These are phyloP conservation scores for Chalara sp. DNA, from an alignment of 2,329 filamentous ascomycete species.

Conservation along the genomic window DNA sequence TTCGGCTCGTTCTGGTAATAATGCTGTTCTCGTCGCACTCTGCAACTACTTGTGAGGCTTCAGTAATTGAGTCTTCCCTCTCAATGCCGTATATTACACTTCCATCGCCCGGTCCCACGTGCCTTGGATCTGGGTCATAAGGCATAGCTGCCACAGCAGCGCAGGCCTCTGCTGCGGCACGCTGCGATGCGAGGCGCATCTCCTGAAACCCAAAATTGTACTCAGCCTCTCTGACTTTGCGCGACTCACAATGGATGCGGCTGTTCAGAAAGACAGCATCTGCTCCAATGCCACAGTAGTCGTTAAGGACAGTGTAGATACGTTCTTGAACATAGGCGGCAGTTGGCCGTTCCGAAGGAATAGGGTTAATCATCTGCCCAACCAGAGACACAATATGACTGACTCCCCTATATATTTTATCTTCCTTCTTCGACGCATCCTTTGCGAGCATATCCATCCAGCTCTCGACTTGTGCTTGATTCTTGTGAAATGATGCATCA, in stretches of 20 bases:
- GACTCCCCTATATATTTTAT: constrained; percentile 43
- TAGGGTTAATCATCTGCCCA: constrained; percentile 45
- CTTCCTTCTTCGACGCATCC: constrained; percentile 43
- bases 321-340: constrained; percentile 45
- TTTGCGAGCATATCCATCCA: constrained; percentile 60
- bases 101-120: constrained; percentile 11
- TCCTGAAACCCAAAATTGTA: constrained; percentile 23
- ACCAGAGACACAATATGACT: constrained; percentile 46
- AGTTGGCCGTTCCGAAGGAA: constrained; percentile 45
- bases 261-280: not conserved
- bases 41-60: not conserved
- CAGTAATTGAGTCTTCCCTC: constrained; percentile 5
- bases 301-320: constrained; percentile 44
- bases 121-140: constrained; percentile 2
- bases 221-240: constrained; percentile 3
- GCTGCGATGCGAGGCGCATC: constrained; percentile 21
- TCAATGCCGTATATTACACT: constrained; percentile 20
- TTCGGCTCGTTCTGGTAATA: constrained; percentile 19
- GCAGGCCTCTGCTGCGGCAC: constrained; percentile 25
- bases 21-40: constrained; percentile 16
- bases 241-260: constrained; percentile 20
- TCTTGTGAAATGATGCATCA: constrained; percentile 68
- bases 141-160: constrained; percentile 15
- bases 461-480: constrained; percentile 58
- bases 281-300: constrained; percentile 16